Percentiles rank a stretch among this genome's conserved stretches.
phyloP scores from a whole-genome alignment of 371 early-diverging fungal genomes.

The Actinomucor elegans region DNA sequence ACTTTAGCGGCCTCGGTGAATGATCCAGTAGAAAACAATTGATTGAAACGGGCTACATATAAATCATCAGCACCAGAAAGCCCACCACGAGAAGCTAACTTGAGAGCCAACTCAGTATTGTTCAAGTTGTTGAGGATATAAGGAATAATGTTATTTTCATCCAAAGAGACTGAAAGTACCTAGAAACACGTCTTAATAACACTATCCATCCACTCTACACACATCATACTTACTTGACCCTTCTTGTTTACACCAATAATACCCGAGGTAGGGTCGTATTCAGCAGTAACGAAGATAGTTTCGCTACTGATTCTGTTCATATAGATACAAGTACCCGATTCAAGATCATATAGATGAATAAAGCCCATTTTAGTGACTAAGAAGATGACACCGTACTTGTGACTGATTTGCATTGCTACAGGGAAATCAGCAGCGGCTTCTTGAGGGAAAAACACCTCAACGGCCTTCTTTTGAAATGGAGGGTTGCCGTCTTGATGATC shows the following conservation, averaged over 20 bases:
- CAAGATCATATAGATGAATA: slow-evolving; percentile 95
- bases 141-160: slow-evolving; percentile 86
- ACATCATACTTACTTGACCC: slow-evolving; percentile 74
- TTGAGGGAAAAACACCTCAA: slow-evolving; percentile 94
- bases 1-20: slow-evolving; percentile 92
- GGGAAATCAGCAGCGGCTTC: slow-evolving; percentile 96
- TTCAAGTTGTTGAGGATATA: slow-evolving; percentile 83
- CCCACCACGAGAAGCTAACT: slow-evolving; percentile 86
- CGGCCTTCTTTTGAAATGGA: slow-evolving; percentile 85
- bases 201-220: not conserved
- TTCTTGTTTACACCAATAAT: slow-evolving; percentile 95
- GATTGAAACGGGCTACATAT: slow-evolving; percentile 86
- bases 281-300: slow-evolving; percentile 97
- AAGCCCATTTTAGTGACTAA: slow-evolving; percentile 97
- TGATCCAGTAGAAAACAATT: slow-evolving; percentile 75
- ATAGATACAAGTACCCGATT: slow-evolving; percentile 90
- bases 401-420: slow-evolving; percentile 93
- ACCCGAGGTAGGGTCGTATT: slow-evolving; percentile 82
- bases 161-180: slow-evolving; percentile 91
- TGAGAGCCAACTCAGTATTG: slow-evolving; percentile 89
- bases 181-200: slow-evolving; percentile 12
- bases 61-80: slow-evolving; percentile 96
- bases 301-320: slow-evolving; percentile 97
- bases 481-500: slow-evolving; percentile 94
- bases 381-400: slow-evolving; percentile 89